Percentiles rank a stretch among this genome's conserved stretches.
These are phyloP conservation scores for Mrakia gelida DNA, from an alignment of 768 basidiomycete genomes.

Conservation along the genomic window DNA sequence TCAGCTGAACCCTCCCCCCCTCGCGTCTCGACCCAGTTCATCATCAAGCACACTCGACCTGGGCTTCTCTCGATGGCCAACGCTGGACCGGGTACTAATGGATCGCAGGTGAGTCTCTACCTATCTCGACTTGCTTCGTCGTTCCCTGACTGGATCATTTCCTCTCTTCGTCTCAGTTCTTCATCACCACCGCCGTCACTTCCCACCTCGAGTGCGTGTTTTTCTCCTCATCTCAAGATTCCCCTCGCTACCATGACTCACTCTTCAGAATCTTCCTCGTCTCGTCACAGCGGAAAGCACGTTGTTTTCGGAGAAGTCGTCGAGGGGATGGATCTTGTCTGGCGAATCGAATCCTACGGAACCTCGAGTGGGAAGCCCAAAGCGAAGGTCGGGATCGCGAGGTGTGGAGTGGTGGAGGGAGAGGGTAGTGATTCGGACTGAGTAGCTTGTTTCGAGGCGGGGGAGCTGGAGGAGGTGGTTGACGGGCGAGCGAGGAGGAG, in stretches of 20 bases:
- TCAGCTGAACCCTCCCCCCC: not conserved
- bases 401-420: constrained; percentile 21
- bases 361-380: constrained; percentile 18
- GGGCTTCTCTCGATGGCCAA: constrained; percentile 28
- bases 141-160: not conserved
- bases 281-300: constrained; percentile 16
- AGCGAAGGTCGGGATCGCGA: constrained; percentile 28
- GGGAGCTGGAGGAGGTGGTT: not conserved
- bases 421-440: constrained; percentile 24
- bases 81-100: constrained; percentile 23
- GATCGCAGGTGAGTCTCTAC: not conserved
- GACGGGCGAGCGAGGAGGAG: not conserved
- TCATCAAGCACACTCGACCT: constrained; percentile 17
- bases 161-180: constrained; percentile 42
- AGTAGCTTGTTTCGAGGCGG: not conserved
- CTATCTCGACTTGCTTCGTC: not conserved
- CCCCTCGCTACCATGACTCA: not conserved
- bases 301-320: constrained; percentile 29
- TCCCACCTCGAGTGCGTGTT: constrained; percentile 42
- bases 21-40: constrained; percentile 4
- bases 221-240: not conserved
- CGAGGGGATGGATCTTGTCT: constrained; percentile 21
- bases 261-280: not conserved
- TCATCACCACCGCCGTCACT: constrained; percentile 38
- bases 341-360: constrained; percentile 21